Conservation (phyloP, 176 grass and related monocot genomes). For the Alloteropsis semialata region DNA sequence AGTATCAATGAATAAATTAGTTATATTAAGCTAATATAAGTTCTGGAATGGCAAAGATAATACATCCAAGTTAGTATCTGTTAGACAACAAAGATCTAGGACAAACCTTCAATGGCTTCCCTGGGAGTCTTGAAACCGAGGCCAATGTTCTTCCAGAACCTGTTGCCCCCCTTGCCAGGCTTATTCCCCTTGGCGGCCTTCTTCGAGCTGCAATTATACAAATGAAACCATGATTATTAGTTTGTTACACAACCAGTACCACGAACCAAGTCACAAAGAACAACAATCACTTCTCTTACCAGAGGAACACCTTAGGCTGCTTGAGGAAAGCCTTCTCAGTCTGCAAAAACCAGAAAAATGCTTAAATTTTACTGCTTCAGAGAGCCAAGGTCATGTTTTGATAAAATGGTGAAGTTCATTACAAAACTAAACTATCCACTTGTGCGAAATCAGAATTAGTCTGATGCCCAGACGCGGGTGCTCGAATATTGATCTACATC, state of each 20-base stretch:
- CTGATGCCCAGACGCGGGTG: background rate
- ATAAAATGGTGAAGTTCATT: background rate
- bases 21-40: background rate
- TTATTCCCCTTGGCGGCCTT: slow-evolving; percentile 27
- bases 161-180: slow-evolving; percentile 35
- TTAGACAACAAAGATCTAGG: background rate
- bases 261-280: background rate
- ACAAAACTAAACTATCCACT: background rate
- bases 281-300: slow-evolving; percentile 6
- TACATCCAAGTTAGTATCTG: background rate
- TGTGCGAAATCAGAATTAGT: background rate
- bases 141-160: slow-evolving; percentile 34
- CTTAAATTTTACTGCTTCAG: background rate
- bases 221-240: background rate
- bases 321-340: slow-evolving; percentile 44
- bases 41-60: background rate
- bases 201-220: slow-evolving; percentile 9
- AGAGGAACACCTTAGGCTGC: slow-evolving; percentile 46
- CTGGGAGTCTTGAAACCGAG: slow-evolving; percentile 31
- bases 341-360: background rate
- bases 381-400: background rate
- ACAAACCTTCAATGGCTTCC: slow-evolving; percentile 33
- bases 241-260: background rate
- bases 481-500: background rate
- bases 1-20: background rate